Base-by-base conservation (phyloP, 768 basidiomycete species). In the Austroboletus eburneus region DNA sequence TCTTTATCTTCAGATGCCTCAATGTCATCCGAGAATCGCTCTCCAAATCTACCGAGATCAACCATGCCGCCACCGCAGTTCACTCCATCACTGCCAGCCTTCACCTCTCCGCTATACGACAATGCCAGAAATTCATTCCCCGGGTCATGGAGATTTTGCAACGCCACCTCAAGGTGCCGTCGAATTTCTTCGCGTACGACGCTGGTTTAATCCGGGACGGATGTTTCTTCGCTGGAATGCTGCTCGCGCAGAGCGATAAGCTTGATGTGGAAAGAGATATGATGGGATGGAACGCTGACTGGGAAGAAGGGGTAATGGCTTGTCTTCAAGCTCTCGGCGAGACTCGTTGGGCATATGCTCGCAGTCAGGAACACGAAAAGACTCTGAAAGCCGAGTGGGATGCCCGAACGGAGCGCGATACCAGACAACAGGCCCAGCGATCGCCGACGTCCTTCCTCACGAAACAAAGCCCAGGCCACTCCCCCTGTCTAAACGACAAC, bases 1-100 rank as follows among this genome's bases (percentile, higher is more conserved):
- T 91, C 45, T 92, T 89, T 67, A 83, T 94, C 52, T 95, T 95
- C 55, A 90, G 94, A 66, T 91, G 87, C 63, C 77, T 92, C 62
- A 93, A 93, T 64, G 78, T 91, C 54, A 86, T 95, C 55, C 83
- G 89, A 23, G 91, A 92, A 60, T 78, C 83, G 3, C 78, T 96
- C 24, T 38, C 38, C 27, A 21, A 17, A n/a, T 37, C 33, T 4
- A 83, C 86, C 58, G 79, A 83, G 48, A 36, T 39, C 4, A 32
- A 32, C 25, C 66, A 76, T 56, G 56, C 69, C 57, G 58, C 63
- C 64, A 77, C 66, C 46, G 78, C 70, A 27, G 68, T 65, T 64
- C 72, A 76, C 64, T 49, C 77, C 62, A 53, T 69, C 71, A 62
- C 74, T 9, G 70, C 72, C 12, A 72, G 71, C 35, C 72, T 83